Conservation (phyloP, 2,329 filamentous ascomycete genomes). For the Colletotrichum sp. region DNA sequence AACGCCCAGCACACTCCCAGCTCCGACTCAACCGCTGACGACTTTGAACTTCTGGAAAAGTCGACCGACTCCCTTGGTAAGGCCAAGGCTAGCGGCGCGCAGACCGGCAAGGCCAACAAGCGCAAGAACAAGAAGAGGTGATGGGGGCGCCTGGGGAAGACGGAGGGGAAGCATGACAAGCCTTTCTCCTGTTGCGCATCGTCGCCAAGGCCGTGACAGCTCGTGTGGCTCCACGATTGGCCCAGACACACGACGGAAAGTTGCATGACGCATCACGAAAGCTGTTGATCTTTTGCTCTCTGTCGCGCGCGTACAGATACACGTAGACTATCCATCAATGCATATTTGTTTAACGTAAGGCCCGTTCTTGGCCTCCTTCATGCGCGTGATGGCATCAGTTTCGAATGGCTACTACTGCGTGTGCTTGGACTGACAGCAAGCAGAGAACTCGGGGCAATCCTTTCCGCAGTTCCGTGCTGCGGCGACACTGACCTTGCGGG, state of each 20-base stretch:
- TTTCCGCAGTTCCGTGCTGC: neutral
- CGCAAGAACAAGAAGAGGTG: slow-evolving; percentile 61
- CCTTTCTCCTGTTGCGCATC: neutral
- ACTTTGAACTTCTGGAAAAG: slow-evolving; percentile 69
- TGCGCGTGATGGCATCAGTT: neutral
- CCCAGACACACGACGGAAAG: neutral
- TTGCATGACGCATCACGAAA: neutral
- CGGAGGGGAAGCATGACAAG: neutral
- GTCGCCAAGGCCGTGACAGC: neutral
- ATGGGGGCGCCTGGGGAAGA: slow-evolving; percentile 14
- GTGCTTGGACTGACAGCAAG: neutral
- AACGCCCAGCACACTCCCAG: slow-evolving; percentile 59
- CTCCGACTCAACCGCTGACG: slow-evolving; percentile 62
- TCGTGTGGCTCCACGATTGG: neutral
- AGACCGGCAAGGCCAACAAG: slow-evolving; percentile 56
- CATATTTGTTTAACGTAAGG: neutral
- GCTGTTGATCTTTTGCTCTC: neutral
- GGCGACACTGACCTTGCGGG: neutral
- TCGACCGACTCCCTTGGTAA: slow-evolving; percentile 60
- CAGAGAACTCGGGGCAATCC: neutral
- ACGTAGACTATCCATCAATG: slow-evolving; percentile 13
- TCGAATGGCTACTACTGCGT: neutral
- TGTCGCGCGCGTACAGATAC: neutral
- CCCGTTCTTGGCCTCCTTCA: neutral
- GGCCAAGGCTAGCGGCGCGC: slow-evolving; percentile 54